phyloP scores from a whole-genome alignment of 2,329 filamentous ascomycete species.

The Fusarium sp. region DNA sequence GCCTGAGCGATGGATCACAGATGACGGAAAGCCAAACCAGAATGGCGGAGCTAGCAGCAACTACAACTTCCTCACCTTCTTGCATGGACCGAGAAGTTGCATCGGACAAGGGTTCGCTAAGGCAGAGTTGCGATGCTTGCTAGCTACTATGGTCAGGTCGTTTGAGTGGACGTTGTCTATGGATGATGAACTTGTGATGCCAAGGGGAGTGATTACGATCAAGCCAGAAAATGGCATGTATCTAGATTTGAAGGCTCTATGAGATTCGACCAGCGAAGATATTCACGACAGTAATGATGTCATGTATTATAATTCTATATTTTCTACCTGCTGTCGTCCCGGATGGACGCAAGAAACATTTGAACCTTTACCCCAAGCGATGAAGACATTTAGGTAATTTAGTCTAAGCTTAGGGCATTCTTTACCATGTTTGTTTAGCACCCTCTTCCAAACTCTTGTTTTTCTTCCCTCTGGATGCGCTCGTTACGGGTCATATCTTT shows the following conservation, averaged over 20 bases:
- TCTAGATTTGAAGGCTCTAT: constrained; percentile 51
- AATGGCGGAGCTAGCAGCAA: constrained; percentile 74
- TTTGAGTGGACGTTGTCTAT: constrained; percentile 67
- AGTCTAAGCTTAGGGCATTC: not conserved
- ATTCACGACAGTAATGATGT: not conserved
- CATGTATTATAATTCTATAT: not conserved
- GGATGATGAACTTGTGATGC: constrained; percentile 65
- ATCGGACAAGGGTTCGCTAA: constrained; percentile 80
- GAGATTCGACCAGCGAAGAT: not conserved
- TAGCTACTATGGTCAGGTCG: constrained; percentile 71
- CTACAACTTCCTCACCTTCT: constrained; percentile 78
- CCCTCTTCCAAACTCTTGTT: too few relatives aligned
- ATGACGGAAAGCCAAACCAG: constrained; percentile 60
- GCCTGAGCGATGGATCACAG: constrained; percentile 71
- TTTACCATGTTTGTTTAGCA: fast-evolving
- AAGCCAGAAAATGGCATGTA: constrained; percentile 72
- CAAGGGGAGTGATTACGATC: constrained; percentile 71
- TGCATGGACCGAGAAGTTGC: constrained; percentile 83
- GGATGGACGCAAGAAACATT: not conserved
- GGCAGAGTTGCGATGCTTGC: constrained; percentile 75
- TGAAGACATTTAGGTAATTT: fast-evolving
- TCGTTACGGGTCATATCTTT: too few relatives aligned
- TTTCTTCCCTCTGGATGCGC: too few relatives aligned
- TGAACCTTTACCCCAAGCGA: not conserved
- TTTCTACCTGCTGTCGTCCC: not conserved